These are phyloP conservation scores for Sanghuangporus baumii DNA, from an alignment of 1,284 basidiomycete species.

Conservation along the genomic window DNA sequence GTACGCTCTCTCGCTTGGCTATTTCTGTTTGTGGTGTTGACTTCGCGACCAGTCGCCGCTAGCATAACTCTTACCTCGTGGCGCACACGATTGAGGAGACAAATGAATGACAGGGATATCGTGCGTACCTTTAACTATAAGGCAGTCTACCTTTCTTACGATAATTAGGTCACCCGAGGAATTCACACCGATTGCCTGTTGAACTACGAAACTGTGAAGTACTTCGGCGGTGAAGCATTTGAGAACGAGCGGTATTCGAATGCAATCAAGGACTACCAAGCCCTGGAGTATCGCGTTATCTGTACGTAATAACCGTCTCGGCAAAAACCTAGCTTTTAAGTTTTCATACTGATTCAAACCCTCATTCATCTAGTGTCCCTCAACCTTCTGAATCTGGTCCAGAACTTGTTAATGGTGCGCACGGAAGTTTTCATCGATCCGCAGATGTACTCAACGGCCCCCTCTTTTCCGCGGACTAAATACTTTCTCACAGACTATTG, in stretches of 20 bases:
- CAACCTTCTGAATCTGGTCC: conserved; percentile 68
- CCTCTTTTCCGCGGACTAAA: background rate
- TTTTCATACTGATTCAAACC: background rate
- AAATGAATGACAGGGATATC: conserved; percentile 75
- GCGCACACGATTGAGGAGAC: conserved; percentile 63
- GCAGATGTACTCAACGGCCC: background rate
- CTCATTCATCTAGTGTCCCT: conserved; percentile 46
- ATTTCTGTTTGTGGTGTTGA: background rate
- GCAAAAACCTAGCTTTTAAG: background rate
- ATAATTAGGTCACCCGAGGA: conserved; percentile 53
- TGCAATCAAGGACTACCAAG: conserved; percentile 74
- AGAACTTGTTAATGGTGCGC: conserved; percentile 74
- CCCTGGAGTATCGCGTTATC: conserved; percentile 69
- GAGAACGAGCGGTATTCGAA: conserved; percentile 70
- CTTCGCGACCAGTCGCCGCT: conserved; percentile 41
- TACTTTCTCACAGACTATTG: conserved; percentile 45
- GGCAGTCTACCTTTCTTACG: conserved; percentile 5
- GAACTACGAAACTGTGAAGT: conserved; percentile 83
- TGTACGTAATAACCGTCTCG: conserved; percentile 33
- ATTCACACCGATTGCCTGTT: conserved; percentile 78
- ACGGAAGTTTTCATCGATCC: background rate
- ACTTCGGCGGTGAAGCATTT: conserved; percentile 78
- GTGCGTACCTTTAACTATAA: conserved; percentile 31
- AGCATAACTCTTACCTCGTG: conserved; percentile 62
- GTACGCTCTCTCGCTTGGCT: conserved; percentile 34